A percentile compares a stretch with the other conserved stretches of the same genome.
Evolutionary conservation across 2,329 filamentous ascomycete species (phyloP).

Genomic region (Fusarium bactridioides): DNA sequence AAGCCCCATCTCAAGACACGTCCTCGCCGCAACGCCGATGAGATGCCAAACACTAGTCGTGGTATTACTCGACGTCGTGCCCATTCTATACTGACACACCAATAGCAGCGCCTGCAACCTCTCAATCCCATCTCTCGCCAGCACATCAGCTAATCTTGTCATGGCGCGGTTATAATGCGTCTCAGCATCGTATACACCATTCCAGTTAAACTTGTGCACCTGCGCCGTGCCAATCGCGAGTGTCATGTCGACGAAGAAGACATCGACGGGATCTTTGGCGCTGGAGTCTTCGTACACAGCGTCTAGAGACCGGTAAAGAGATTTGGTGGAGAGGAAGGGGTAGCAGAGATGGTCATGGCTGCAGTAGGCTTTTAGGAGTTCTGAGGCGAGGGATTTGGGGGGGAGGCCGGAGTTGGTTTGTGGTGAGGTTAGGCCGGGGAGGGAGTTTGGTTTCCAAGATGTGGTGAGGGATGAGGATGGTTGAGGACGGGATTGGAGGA

Average conservation of each 20-base stretch:
- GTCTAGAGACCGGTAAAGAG: conserved; percentile 41
- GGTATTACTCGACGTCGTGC: conserved; percentile 49
- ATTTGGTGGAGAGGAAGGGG: conserved; percentile 49
- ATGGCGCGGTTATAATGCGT: conserved; percentile 52
- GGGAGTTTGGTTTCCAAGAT: conserved; percentile 23
- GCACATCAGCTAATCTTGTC: conserved; percentile 47
- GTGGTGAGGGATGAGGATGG: conserved; percentile 14
- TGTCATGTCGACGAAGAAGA: conserved; percentile 54
- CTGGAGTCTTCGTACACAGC: conserved; percentile 42
- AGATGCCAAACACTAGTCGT: conserved; percentile 55
- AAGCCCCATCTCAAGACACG: conserved; percentile 51
- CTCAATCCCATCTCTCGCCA: conserved; percentile 47
- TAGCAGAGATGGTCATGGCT: conserved; percentile 54
- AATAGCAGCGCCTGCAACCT: conserved; percentile 53
- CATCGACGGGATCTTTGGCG: conserved; percentile 41
- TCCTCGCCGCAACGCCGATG: conserved; percentile 52
- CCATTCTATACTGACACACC: conserved; percentile 54
- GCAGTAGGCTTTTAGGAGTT: conserved; percentile 52
- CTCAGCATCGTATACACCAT: conserved; percentile 52
- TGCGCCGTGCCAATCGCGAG: conserved; percentile 54
- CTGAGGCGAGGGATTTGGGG: conserved; percentile 45
- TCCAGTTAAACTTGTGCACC: conserved; percentile 55
- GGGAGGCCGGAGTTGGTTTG: conserved; percentile 41
- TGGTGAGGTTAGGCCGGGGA: neutral
- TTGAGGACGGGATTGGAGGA: conserved; percentile 44